A percentile compares a stretch with the other conserved stretches of the same genome.
Conservation (phyloP, 176 grass and related monocot species). For the Carex parvula region DNA sequence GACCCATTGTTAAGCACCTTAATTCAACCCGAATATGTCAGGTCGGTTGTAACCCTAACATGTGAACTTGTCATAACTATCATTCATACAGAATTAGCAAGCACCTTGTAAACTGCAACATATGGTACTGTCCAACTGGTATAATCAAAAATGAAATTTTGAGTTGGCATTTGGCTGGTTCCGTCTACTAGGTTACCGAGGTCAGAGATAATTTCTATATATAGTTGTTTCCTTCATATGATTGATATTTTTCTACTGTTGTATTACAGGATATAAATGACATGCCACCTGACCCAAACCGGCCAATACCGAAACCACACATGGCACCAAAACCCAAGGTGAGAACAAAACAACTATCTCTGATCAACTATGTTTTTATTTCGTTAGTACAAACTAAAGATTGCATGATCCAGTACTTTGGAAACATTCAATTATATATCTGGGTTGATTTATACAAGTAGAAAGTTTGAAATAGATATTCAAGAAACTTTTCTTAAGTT, state of each 20-base stretch:
- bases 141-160: background rate
- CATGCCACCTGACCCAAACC: slow-evolving; percentile 25
- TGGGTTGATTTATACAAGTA: background rate
- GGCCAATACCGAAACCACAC: slow-evolving; percentile 22
- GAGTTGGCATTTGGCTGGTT: slow-evolving; percentile 2
- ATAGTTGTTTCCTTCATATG: background rate
- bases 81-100: background rate
- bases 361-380: background rate
- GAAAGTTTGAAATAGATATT: background rate
- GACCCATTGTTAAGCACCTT: background rate
- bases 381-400: background rate
- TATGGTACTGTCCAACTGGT: background rate
- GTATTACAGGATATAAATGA: slow-evolving; percentile 26
- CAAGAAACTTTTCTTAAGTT: background rate
- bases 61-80: background rate
- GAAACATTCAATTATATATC: background rate
- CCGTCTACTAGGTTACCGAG: background rate
- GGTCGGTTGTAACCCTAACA: background rate
- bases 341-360: slow-evolving; percentile 1
- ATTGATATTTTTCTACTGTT: slow-evolving; percentile 16
- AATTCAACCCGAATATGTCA: background rate
- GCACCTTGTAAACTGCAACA: background rate
- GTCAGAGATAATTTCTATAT: background rate
- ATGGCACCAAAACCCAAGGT: slow-evolving; percentile 33
- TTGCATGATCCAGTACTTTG: background rate